Base-by-base conservation (phyloP, 1,139 yeast genomes). In the Taphrina sp. region DNA sequence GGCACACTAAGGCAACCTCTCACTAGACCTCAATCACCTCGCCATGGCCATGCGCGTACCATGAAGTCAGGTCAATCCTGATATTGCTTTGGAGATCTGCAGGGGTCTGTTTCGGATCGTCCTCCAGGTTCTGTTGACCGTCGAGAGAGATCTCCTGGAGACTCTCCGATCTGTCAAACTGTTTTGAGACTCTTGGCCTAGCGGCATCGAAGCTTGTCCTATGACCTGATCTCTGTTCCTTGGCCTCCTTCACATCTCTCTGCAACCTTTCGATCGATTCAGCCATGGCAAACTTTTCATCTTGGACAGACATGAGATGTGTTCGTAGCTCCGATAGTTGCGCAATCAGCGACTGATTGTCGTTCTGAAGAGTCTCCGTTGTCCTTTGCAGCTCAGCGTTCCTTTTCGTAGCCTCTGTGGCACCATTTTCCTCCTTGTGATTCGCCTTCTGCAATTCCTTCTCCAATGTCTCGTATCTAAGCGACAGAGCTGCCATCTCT, bases 11-110 rank as follows among this genome's bases (percentile, higher is more conserved):
- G n/a, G n/a, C n/a, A n/a, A n/a, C n/a, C n/a, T 7, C 16, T 14
- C 16, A 12, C 37, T 14, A 49, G 17, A 49, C 46, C 19, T 49
- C 54, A 5, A 49, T 49, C 10, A 49, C 54, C 34, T 38, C 54
- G 19, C 54, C 54, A 7, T 45, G 46, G 22, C 39, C 34, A 34
- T 49, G 38, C 41, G 38, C 54, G 24, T 49, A 49, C 54, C 54
- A 49, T 8, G 46, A 41, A 2, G 46, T 49, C 34, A 49, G 36
- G 33, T 49, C 54, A 23, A 49, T 49, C 20, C 34, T 33, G 16
- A 49, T 39, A 20, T 43, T 43, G 46, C 23, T 33, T 24, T 49
- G 39, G 19, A 31, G 16, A 5, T 29, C 39, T 3, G 39, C 14
- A 5, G 36, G 45, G 3, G 46, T 23, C 7, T 43, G 22, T 16